Evolutionary conservation across 441 rosid genomes (phyloP).

Genomic region (Eugenia klotzschiana): DNA sequence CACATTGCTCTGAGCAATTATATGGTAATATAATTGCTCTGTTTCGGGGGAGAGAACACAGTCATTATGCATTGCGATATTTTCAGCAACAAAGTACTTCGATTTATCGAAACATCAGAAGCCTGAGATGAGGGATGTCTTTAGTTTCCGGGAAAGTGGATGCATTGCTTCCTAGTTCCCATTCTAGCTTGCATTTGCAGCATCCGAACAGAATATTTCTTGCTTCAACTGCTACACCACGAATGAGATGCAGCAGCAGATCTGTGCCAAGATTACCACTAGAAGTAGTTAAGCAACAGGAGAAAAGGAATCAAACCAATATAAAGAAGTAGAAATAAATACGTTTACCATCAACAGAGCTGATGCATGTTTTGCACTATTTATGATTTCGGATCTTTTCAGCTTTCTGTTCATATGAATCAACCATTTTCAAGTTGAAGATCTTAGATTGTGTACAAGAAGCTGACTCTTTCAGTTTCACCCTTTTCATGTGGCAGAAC

Average conservation of each 20-base stretch:
- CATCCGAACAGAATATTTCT: neutral
- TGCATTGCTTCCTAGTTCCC: neutral
- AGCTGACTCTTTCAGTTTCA: neutral
- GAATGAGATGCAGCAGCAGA: neutral
- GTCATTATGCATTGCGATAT: neutral
- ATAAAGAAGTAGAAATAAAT: neutral
- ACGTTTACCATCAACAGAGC: neutral
- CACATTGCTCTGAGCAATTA: neutral
- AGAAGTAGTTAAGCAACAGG: neutral
- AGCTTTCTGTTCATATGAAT: neutral
- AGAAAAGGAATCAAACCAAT: neutral
- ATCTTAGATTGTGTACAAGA: neutral
- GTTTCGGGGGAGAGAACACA: neutral
- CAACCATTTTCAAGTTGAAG: neutral
- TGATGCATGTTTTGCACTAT: neutral
- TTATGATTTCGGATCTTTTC: neutral
- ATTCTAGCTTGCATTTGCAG: neutral
- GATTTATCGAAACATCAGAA: neutral
- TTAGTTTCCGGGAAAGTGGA: neutral
- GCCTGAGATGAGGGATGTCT: neutral
- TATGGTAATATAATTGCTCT: neutral
- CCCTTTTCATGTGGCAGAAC: constrained; percentile 22
- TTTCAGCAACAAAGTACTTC: neutral
- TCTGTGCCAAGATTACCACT: neutral
- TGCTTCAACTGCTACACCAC: neutral